Evolutionary conservation across 192 early-diverging fungal genomes (phyloP), one percentile per base, ranked within the genome.

Genomic region (Endogone sp.): DNA sequence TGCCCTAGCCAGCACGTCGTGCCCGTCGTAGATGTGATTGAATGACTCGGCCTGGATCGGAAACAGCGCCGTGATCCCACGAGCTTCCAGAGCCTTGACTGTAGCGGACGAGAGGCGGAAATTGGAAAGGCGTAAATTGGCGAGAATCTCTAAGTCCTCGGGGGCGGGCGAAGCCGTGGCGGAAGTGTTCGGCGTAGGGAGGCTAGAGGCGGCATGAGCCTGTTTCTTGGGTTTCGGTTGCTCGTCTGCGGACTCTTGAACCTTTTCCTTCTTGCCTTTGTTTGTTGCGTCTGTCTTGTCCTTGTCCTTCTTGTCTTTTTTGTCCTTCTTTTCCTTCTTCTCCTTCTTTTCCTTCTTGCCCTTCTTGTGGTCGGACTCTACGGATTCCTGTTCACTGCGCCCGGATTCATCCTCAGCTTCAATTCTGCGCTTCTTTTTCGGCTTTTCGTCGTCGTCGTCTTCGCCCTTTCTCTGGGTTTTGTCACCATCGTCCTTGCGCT

Each of bases 31-130:
- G 69, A 94, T 89, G 22, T 78, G 78, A 56, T 88, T 73, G 67
- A 90, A 87, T 9, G 92, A 93, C 64, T 91, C 92, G 29, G 95
- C 94, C 78, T 98, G 96, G 59, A 98, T 98, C 11, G 95, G 94
- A 77, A 98, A 98, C 23, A 98, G 84, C 4, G 89, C 79, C 24
- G 85, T 86, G 64, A 97, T 90, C 32, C 92, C 93, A 49, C 91
- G 88, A 2, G 66, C 72, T n/a, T 77, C 74, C 32, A 98, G 86
- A 2, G 89, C 86, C 31, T 79, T 79, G 59, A 93, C 68, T 24
- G 93, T 95, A 21, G 86, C 75, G 26, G 81, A 77, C 2, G 89
- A 84, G 63, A 93, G 77, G 26, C 84, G 79, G 73, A 89, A 92
- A 59, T 79, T 83, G 72, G 76, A 75, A 54, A 92, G 65, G 0